phyloP scores from a whole-genome alignment of 75 land plant species.

The Pinus tabuliformis region DNA sequence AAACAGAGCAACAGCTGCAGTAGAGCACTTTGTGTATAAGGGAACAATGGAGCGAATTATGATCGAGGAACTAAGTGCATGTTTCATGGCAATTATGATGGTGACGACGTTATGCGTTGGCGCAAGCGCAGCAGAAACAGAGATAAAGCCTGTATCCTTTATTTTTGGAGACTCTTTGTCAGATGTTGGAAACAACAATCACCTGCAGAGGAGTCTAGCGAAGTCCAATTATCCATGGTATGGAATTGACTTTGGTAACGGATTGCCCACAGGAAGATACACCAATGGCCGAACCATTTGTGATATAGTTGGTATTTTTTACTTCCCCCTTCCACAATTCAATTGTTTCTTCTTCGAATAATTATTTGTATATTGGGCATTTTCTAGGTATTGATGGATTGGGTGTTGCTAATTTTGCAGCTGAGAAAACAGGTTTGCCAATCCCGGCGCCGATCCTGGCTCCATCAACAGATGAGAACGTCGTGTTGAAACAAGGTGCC shows the following conservation, averaged over 20 bases:
- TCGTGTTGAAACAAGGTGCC: not conserved
- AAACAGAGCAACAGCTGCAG: too few species aligned
- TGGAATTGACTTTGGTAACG: constrained; percentile 32
- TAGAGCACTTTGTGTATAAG: too few species aligned
- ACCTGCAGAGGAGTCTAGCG: constrained; percentile 6
- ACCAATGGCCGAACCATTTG: constrained; percentile 9
- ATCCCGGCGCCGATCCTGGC: too few species aligned
- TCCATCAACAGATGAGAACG: constrained; percentile 10
- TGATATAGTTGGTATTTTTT: constrained; percentile 43
- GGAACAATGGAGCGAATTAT: too few species aligned
- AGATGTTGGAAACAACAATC: constrained; percentile 43
- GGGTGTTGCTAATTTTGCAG: constrained; percentile 22
- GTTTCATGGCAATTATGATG: not conserved
- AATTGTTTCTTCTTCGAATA: not conserved
- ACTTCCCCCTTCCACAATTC: not conserved
- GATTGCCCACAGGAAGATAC: constrained; percentile 6
- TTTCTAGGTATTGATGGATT: not conserved
- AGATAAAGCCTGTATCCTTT: constrained; percentile 45
- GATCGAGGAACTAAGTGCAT: not conserved
- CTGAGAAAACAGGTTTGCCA: constrained; percentile 19
- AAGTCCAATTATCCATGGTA: constrained; percentile 30
- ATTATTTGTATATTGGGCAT: not conserved
- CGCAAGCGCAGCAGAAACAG: not conserved
- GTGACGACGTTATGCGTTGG: not conserved
- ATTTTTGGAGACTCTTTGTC: constrained; percentile 36